Evolutionary conservation across 352 stramenopile species (phyloP).

Genomic region (Pythium rishiriense): DNA sequence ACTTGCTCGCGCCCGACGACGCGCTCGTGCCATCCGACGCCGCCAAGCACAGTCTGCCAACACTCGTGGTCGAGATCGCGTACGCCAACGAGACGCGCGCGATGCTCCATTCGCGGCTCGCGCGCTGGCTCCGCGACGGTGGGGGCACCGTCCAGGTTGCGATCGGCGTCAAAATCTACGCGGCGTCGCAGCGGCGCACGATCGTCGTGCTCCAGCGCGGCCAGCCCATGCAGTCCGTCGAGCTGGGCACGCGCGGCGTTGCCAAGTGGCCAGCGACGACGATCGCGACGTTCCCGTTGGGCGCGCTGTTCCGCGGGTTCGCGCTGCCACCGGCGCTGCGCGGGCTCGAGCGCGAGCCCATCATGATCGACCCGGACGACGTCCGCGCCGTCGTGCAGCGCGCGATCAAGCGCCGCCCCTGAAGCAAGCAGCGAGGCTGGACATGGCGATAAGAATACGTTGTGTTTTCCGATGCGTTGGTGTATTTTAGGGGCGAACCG

Average conservation of each 20-base stretch:
- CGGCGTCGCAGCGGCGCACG: not conserved
- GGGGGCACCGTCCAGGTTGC: not conserved
- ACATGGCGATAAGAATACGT: too few relatives aligned
- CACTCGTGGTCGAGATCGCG: slow-evolving; percentile 19
- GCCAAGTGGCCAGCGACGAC: not conserved
- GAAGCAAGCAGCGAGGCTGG: not conserved
- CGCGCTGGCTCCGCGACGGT: slow-evolving; percentile 2
- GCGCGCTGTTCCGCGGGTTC: slow-evolving; percentile 9
- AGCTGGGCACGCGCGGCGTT: not conserved
- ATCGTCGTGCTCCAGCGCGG: slow-evolving; percentile 13
- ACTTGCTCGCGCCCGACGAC: slow-evolving; percentile 8
- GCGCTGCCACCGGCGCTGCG: not conserved
- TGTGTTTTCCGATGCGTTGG: too few relatives aligned
- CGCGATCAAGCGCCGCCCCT: not conserved
- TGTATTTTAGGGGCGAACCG: not conserved
- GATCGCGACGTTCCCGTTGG: slow-evolving; percentile 7
- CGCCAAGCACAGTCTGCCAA: slow-evolving; percentile 7
- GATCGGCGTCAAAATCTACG: slow-evolving; percentile 18
- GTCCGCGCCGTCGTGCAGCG: slow-evolving; percentile 9
- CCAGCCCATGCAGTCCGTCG: not conserved
- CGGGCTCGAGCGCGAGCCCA: not conserved
- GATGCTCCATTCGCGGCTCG: slow-evolving; percentile 1
- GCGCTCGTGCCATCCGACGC: slow-evolving; percentile 17
- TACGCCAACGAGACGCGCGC: slow-evolving; percentile 15
- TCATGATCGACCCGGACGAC: slow-evolving; percentile 10